Evolutionary conservation across 495 filamentous ascomycete species (phyloP).

Genomic region (Penicillium cinerascens): DNA sequence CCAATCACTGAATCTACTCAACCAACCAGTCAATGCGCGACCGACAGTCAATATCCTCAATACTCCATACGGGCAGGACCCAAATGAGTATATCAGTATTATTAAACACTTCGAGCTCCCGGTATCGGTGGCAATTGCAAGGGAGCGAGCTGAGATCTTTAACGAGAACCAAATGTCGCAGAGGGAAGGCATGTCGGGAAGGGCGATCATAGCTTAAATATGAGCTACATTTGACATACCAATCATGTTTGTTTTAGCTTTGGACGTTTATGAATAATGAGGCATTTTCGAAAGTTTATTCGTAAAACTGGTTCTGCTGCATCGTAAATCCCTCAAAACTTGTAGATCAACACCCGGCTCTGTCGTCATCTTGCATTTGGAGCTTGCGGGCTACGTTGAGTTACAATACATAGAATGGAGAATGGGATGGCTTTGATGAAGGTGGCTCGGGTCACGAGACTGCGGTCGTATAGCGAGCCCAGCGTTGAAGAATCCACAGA

Average conservation of each 20-base stretch:
- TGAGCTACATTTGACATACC: neutral
- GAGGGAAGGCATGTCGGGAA: neutral
- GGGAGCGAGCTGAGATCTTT: neutral
- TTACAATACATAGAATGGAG: conserved; percentile 6
- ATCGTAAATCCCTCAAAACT: conserved; percentile 7
- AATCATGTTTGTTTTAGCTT: neutral
- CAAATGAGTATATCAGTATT: conserved; percentile 6
- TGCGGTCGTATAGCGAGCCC: conserved; percentile 4
- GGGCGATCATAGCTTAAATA: conserved; percentile 6
- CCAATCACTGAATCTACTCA: neutral
- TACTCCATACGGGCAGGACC: conserved; percentile 7
- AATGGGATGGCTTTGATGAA: conserved; percentile 11
- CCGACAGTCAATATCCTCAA: conserved; percentile 27
- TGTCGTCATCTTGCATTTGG: conserved; percentile 6
- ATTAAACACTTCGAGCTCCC: conserved; percentile 25
- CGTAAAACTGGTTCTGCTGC: neutral
- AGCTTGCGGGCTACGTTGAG: conserved; percentile 1
- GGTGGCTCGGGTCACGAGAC: conserved; percentile 3
- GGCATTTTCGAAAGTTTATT: neutral
- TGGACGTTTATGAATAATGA: neutral
- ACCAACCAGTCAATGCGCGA: conserved; percentile 6
- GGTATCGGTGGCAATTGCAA: conserved; percentile 5
- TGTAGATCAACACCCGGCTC: conserved; percentile 6
- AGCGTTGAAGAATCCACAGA: too few species aligned
- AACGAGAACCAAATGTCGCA: neutral